Evolutionary conservation across 1,284 basidiomycete genomes (phyloP), one percentile per base, ranked within the genome.

Genomic region (Apiotrichum laibachii): DNA sequence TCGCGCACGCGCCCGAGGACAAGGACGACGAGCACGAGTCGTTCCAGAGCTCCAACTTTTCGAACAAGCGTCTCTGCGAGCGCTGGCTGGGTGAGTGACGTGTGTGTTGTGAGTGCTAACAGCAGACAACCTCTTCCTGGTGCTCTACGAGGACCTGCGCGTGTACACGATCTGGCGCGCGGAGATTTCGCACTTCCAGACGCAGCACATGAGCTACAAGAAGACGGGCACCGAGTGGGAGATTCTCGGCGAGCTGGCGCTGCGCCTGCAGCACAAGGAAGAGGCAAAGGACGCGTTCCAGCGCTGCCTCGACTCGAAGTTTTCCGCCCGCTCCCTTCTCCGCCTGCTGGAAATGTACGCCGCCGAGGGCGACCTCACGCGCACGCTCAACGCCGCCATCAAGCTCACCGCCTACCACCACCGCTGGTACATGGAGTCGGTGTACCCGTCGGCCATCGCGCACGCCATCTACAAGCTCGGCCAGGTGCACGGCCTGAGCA

Each of bases 111-210:
- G 33, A 5, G 2, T 31, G 31, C 33, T 39, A 22, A 56, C 39
- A 5, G 33, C 48, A 65, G 73, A 98, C 76, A 99, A 99, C 70
- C 78, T 99, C 56, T 99, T 99, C 80, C 94, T 99, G 92, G 93
- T 98, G 2, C 81, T 98, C 5, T 98, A 98, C 76, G 94, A 98
- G 88, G 95, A 99, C 74, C 81, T 99, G 51, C 87, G 96, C n/a
- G 90, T 99, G 13, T 99, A 95, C 88, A 99, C 96, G 0, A 99
- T 99, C 72, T 99, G 96, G 86, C 86, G 95, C 21, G 95, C 96
- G 5, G 96, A 99, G 74, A 89, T 98, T n/a, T 92, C 92, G 0
- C 95, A 99, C 73, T 99, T 96, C 84, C 96, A 95, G 74, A 92
- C 90, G 0, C 95, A 98, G 64, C 76, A 95, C 67, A 88, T 98